Conservation (phyloP, 306 rosid genomes). For the Biancaea sappan region DNA sequence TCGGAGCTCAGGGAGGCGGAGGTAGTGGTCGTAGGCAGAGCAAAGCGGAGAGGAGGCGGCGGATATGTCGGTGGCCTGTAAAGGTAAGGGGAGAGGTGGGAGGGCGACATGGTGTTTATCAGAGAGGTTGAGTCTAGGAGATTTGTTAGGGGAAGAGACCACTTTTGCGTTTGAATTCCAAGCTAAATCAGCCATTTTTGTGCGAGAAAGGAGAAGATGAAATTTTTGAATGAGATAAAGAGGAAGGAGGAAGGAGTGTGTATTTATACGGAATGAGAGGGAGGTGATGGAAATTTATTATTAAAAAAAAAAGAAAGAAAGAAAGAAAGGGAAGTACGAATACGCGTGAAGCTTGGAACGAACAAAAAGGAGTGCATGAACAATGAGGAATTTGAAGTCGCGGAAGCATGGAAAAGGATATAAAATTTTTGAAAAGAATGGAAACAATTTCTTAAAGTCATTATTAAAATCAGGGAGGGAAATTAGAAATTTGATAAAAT, state of each 20-base stretch:
- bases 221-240: background rate
- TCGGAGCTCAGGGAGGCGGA: slow-evolving; percentile 69
- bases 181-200: slow-evolving; percentile 71
- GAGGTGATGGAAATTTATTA: slow-evolving; percentile 25
- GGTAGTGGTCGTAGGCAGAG: slow-evolving; percentile 69
- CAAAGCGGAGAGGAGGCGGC: slow-evolving; percentile 59
- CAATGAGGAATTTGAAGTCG: slow-evolving; percentile 52
- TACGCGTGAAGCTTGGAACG: slow-evolving; percentile 68
- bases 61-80: slow-evolving; percentile 50
- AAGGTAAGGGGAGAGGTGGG: slow-evolving; percentile 47
- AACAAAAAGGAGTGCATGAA: slow-evolving; percentile 16
- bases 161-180: slow-evolving; percentile 52
- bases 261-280: slow-evolving; percentile 50
- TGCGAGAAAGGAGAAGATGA: background rate
- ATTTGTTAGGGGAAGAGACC: slow-evolving; percentile 49
- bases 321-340: slow-evolving; percentile 38
- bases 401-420: slow-evolving; percentile 27
- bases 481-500: no score
- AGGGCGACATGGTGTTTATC: slow-evolving; percentile 49
- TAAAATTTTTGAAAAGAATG: background rate
- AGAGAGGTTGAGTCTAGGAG: slow-evolving; percentile 59
- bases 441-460: no score
- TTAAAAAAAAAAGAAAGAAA: no score
- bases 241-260: background rate
- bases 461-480: no score